Evolutionary conservation across 495 filamentous ascomycete genomes (phyloP), one percentile per base, ranked within the genome.

Genomic region (Penicillium alfredii): DNA sequence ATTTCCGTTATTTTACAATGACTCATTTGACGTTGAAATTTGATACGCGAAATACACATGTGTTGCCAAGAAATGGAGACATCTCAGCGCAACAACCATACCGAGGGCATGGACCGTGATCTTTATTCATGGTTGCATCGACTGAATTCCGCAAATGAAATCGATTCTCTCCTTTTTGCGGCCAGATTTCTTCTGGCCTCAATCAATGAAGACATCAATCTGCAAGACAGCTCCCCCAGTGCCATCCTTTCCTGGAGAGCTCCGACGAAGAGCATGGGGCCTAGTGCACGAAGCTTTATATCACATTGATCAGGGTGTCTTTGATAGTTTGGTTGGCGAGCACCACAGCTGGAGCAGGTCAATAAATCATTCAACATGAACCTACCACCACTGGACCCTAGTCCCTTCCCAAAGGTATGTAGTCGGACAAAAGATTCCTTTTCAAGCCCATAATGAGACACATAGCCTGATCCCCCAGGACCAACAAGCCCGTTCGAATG

Each of bases 341-440:
- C 51, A 59, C 15, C 53, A 50, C 21, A 63, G 48, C 22, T 27
- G 26, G 20, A 15, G 9, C n/a, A n/a, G n/a, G n/a, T n/a, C n/a
- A n/a, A n/a, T n/a, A n/a, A n/a, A n/a, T n/a, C n/a, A n/a, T n/a
- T n/a, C n/a, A n/a, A n/a, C n/a, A n/a, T n/a, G n/a, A 4, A 59
- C 67, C 38, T 56, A 81, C 78, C 81, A 54, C 81, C 81, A 11
- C 71, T 64, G 33, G 74, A 76, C 15, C 67, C 73, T 37, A 86
- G 52, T 6, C 74, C 76, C 49, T 85, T 86, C 1, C 82, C 79
- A 64, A 80, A 84, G 1, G 78, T 82, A 38, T 83, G 66, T 9
- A 84, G 55, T 25, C 82, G 51, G 4, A 78, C 70, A 58, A 73
- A 73, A 10, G 84, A 56, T 20, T 65, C 60, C 4, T 70, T 41